These are phyloP conservation scores for Syncephalastrum contaminatum DNA, from an alignment of 371 early-diverging fungal genomes.

Conservation along the genomic window DNA sequence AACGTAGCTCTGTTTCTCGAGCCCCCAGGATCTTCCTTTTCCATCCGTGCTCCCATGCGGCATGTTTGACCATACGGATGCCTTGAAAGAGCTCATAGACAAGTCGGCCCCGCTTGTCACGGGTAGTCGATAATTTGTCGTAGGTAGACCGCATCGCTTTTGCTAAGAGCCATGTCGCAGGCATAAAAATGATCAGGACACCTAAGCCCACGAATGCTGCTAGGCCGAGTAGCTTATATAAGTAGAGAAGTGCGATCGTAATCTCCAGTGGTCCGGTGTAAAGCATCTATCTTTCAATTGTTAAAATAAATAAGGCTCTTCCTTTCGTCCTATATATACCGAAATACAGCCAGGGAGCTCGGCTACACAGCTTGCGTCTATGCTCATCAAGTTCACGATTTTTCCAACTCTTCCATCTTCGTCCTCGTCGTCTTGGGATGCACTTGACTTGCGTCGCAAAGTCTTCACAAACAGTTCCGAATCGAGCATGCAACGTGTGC, in stretches of 20 bases:
- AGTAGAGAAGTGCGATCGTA: slow-evolving; percentile 39
- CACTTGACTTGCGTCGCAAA: slow-evolving; percentile 47
- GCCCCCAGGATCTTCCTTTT: slow-evolving; percentile 46
- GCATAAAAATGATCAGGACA: slow-evolving; percentile 56
- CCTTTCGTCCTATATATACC: slow-evolving; percentile 19
- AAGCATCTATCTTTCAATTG: slow-evolving; percentile 21
- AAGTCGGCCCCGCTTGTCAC: slow-evolving; percentile 45
- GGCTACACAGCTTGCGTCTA: slow-evolving; percentile 66
- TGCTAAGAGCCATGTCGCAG: slow-evolving; percentile 53
- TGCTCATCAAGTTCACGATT: slow-evolving; percentile 80
- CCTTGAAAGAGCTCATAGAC: slow-evolving; percentile 63
- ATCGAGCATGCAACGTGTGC: slow-evolving; percentile 47
- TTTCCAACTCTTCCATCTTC: slow-evolving; percentile 56
- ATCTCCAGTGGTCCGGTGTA: slow-evolving; percentile 57
- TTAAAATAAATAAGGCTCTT: neutral
- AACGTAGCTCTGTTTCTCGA: slow-evolving; percentile 53
- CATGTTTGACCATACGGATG: slow-evolving; percentile 69
- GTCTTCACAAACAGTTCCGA: slow-evolving; percentile 53
- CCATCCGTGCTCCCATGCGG: slow-evolving; percentile 69
- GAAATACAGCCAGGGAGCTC: slow-evolving; percentile 40
- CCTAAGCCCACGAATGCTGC: slow-evolving; percentile 51
- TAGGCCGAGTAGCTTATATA: slow-evolving; percentile 52
- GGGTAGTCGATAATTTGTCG: slow-evolving; percentile 19
- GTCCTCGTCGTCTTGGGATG: slow-evolving; percentile 27
- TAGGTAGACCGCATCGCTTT: slow-evolving; percentile 22